Base-by-base conservation (phyloP, 495 filamentous ascomycete species). In the Durotheca rogersii region DNA sequence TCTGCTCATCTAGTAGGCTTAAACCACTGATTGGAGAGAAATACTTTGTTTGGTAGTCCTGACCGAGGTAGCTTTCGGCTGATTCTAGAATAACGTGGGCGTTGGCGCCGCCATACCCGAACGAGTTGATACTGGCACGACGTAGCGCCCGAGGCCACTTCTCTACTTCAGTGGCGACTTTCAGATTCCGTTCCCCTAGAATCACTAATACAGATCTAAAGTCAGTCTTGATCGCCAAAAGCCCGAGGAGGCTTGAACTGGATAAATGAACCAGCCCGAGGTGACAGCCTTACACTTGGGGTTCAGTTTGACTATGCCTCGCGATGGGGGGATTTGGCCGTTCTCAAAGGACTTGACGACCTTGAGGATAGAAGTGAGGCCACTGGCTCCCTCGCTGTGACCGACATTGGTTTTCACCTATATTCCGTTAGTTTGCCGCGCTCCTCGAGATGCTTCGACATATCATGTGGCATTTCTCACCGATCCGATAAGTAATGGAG, bases 301-400 rank as follows among this genome's bases (percentile, higher is more conserved):
- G 25, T 71, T 71, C 1, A 48, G 47, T 3, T 33, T 41, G 2
- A 74, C 66, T 7, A 82, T 70, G 7, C 72, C 67, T 7, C 74
- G 47, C 15, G 68, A 70, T 14, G 75, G 70, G 3, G 68, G 61
- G 36, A 78, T 68, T 52, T 64, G 61, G 12, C 68, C 72, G 34
- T 73, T 71, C 38, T 85, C 75, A 11, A 85, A 62, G 60, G 76
- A 73, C 19, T 80, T 46, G 1, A 69, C 53, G 0, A 71, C 70
- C 50, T 85, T 84, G 40, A 84, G 76, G 2, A 84, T 50, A 0
- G 72, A 74, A 0, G 76, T 66, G 9, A 85, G 57, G 5, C 81
- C 81, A 46, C 67, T 71, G 6, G 72, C 68, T 2, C 65, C 75
- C 57, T 84, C 81, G 3, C 68, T 50, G 48, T 85, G 81, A 2